These are phyloP conservation scores for Coniosporium tulheliwenetii DNA, from an alignment of 2,329 filamentous ascomycete species.

Conservation along the genomic window DNA sequence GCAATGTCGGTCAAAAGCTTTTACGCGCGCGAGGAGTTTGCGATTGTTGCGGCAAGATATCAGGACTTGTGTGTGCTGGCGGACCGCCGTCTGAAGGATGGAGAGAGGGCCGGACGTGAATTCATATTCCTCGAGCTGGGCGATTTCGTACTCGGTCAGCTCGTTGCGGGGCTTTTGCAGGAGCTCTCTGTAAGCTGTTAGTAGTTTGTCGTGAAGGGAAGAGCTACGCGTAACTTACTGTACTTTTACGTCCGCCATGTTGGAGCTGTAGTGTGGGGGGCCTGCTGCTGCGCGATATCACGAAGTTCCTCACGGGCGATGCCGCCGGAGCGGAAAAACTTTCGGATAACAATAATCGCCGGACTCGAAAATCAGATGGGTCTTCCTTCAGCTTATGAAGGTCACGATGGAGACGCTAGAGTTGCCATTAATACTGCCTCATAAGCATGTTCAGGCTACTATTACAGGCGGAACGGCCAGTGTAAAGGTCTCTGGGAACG, in stretches of 20 bases:
- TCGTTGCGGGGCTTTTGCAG: constrained; percentile 78
- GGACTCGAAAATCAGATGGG: too few relatives aligned
- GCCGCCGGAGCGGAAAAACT: background rate
- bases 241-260: constrained; percentile 25
- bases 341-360: too few relatives aligned
- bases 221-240: constrained; percentile 16
- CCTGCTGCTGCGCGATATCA: background rate
- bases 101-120: constrained; percentile 70
- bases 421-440: too few relatives aligned
- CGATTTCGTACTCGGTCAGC: constrained; percentile 87
- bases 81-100: constrained; percentile 91
- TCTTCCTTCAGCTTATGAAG: too few relatives aligned
- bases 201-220: constrained; percentile 8
- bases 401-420: too few relatives aligned
- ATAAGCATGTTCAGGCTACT: too few relatives aligned
- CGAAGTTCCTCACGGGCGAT: background rate
- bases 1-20: constrained; percentile 96
- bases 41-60: constrained; percentile 98
- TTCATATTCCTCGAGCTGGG: constrained; percentile 65
- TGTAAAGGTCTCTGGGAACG: too few relatives aligned
- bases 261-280: constrained; percentile 2
- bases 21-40: constrained; percentile 91
- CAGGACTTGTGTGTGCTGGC: constrained; percentile 85
- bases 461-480: too few relatives aligned
- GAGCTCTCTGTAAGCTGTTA: constrained; percentile 50